phyloP scores from a whole-genome alignment of 163 green algal species.

The Prototheca cutis region DNA sequence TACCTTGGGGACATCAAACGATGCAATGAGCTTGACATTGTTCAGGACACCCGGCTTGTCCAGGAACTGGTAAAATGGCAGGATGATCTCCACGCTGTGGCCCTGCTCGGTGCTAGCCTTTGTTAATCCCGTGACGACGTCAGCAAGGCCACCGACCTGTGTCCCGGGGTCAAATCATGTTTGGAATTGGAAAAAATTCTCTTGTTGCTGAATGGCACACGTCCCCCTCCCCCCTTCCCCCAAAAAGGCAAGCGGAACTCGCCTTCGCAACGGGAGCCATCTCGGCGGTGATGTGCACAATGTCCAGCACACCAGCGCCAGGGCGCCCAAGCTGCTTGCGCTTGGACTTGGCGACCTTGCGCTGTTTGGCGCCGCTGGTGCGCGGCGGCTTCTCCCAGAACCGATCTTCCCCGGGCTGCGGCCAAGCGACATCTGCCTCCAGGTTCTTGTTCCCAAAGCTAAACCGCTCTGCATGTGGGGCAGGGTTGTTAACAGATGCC shows the following conservation, averaged over 20 bases:
- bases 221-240: too few species aligned
- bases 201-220: too few species aligned
- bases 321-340: too few species aligned
- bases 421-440: conserved; percentile 52
- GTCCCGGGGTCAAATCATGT: too few species aligned
- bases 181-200: too few species aligned
- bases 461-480: too few species aligned
- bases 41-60: conserved; percentile 30
- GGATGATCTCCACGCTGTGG: conserved; percentile 55
- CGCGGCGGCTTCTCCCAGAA: conserved; percentile 59
- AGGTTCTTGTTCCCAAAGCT: too few species aligned
- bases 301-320: too few species aligned
- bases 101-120: conserved; percentile 53
- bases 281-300: conserved; percentile 84
- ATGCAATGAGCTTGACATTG: conserved; percentile 50
- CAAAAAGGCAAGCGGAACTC: too few species aligned
- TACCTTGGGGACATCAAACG: conserved; percentile 72
- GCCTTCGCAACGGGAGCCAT: conserved; percentile 85
- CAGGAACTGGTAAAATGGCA: conserved; percentile 80
- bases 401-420: conserved; percentile 23
- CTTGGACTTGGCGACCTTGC: conserved; percentile 14
- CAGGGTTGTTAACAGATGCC: too few species aligned
- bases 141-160: conserved; percentile 74
- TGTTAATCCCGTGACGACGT: conserved; percentile 78
- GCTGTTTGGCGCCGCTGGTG: conserved; percentile 4